Conservation (phyloP, 2,329 filamentous ascomycete genomes). For the Cladosporium sp. region DNA sequence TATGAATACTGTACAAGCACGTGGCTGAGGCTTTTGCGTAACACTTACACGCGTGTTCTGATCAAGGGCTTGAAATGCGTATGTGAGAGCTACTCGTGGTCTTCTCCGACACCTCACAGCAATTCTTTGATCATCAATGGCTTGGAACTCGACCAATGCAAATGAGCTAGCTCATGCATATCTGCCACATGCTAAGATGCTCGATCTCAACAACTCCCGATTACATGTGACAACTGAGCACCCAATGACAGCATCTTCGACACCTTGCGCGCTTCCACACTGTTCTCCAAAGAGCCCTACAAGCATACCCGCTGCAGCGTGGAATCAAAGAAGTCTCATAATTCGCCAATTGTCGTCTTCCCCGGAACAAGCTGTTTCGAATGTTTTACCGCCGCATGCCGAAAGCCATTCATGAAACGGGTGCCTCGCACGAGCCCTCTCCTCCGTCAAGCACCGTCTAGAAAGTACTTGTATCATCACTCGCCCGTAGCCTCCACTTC, state of each 20-base stretch:
- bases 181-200: not conserved
- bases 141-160: too few species aligned
- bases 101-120: too few species aligned
- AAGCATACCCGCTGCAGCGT: not conserved
- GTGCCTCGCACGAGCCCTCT: not conserved
- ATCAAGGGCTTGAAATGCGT: too few species aligned
- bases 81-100: too few species aligned
- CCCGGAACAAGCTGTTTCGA: constrained; percentile 1
- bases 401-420: not conserved
- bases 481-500: not conserved
- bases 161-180: not conserved
- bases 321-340: not conserved
- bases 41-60: too few species aligned
- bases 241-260: not conserved
- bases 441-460: not conserved
- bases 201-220: not conserved
- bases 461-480: not conserved
- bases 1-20: too few species aligned
- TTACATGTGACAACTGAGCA: not conserved
- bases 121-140: too few species aligned
- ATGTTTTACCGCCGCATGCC: not conserved
- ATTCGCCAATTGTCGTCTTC: not conserved
- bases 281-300: not conserved
- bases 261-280: not conserved
- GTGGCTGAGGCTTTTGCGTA: too few species aligned